Conservation (phyloP, 2,329 filamentous ascomycete species). For the Hypocreales sp. region DNA sequence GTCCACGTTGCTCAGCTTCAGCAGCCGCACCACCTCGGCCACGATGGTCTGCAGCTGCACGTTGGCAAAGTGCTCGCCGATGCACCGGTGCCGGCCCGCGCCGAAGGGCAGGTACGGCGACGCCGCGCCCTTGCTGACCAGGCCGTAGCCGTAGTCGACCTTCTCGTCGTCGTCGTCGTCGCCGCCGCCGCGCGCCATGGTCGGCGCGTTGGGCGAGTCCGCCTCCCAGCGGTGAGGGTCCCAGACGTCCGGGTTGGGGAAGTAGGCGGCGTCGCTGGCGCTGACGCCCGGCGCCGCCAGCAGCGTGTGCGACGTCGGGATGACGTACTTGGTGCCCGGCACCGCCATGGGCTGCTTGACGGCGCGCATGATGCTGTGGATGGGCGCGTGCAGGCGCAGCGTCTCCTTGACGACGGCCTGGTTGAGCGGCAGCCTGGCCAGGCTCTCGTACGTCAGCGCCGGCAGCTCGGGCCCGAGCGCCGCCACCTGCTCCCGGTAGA, state of each 20-base stretch:
- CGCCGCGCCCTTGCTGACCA: constrained; percentile 78
- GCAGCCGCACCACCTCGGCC: constrained; percentile 57
- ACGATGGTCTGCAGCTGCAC: constrained; percentile 79
- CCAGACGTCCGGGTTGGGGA: constrained; percentile 72
- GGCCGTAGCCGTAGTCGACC: constrained; percentile 85
- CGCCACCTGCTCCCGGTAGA: constrained; percentile 67
- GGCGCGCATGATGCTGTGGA: constrained; percentile 87
- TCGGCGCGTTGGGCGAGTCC: constrained; percentile 39
- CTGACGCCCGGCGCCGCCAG: constrained; percentile 77
- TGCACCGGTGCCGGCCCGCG: constrained; percentile 83
- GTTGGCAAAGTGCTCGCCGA: constrained; percentile 93
- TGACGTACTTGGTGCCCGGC: constrained; percentile 65
- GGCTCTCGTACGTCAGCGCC: constrained; percentile 58
- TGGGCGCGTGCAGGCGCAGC: constrained; percentile 77
- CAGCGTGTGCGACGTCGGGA: constrained; percentile 68
- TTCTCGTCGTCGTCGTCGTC: constrained; percentile 51
- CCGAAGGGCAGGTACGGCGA: constrained; percentile 92
- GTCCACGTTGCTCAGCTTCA: constrained; percentile 66
- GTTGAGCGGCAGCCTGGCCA: constrained; percentile 68
- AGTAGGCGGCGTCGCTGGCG: constrained; percentile 55
- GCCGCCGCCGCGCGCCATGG: constrained; percentile 22
- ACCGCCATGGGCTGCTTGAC: constrained; percentile 81
- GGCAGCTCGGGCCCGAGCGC: constrained; percentile 62
- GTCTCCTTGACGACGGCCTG: constrained; percentile 82
- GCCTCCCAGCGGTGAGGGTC: constrained; percentile 84